A percentile compares a stretch with the other conserved stretches of the same genome.
phyloP scores from a whole-genome alignment of 352 stramenopile genomes.

The Pythium myriotylum region DNA sequence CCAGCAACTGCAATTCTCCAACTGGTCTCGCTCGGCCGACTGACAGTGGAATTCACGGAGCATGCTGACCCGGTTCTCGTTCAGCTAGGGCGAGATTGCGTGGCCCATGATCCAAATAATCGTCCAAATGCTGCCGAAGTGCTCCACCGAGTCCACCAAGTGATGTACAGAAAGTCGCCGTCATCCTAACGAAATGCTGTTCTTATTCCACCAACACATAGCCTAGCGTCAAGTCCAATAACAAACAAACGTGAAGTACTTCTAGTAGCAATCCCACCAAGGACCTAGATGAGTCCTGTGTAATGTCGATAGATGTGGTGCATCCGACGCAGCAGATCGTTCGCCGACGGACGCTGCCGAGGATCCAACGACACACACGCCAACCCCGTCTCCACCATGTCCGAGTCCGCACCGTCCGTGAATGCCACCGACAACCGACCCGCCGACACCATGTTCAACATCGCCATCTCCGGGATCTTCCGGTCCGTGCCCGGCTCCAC shows the following conservation, averaged over 20 bases:
- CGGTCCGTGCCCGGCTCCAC: not conserved
- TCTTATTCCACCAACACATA: too few relatives aligned
- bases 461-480: constrained; percentile 8
- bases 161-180: not conserved
- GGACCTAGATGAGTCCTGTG: not conserved
- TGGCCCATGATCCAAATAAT: constrained; percentile 35
- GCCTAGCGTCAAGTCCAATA: too few relatives aligned
- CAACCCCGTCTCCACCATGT: constrained; percentile 1
- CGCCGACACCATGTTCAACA: constrained; percentile 8
- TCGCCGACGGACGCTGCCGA: not conserved
- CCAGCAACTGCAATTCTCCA: constrained; percentile 43
- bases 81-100: constrained; percentile 36
- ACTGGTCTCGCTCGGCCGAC: constrained; percentile 39
- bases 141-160: constrained; percentile 26
- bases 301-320: constrained; percentile 13
- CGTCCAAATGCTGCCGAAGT: constrained; percentile 39
- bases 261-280: too few relatives aligned
- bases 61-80: constrained; percentile 29
- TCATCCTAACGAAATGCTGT: too few relatives aligned
- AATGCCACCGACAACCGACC: constrained; percentile 2
- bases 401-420: not conserved
- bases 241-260: too few relatives aligned
- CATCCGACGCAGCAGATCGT: constrained; percentile 5
- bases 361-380: constrained; percentile 3
- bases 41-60: constrained; percentile 40